phyloP scores from a whole-genome alignment of 106 monocot genomes.

The Acorus gramineus region DNA sequence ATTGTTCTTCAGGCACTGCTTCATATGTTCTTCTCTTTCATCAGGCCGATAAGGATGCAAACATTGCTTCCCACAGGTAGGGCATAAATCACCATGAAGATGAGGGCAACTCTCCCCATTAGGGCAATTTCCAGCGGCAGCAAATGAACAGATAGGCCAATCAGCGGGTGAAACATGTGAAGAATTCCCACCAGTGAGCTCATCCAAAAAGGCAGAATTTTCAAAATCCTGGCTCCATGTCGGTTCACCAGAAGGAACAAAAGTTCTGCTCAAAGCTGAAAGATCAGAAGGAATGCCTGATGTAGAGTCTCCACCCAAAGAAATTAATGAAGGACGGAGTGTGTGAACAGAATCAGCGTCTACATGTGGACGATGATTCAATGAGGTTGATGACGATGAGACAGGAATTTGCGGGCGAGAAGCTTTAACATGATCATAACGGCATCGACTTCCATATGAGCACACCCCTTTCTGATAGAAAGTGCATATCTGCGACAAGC shows the following conservation, averaged over 20 bases:
- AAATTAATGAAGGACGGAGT: constrained; percentile 6
- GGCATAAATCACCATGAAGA: constrained; percentile 79
- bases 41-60: constrained; percentile 78
- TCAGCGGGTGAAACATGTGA: constrained; percentile 29
- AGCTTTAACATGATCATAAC: constrained; percentile 89
- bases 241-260: constrained; percentile 15
- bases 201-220: constrained; percentile 3
- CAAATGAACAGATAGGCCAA: constrained; percentile 85
- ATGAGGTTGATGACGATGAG: constrained; percentile 23
- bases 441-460: constrained; percentile 81
- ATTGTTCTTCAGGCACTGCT: constrained; percentile 55
- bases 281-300: constrained; percentile 6
- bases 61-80: constrained; percentile 77
- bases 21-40: constrained; percentile 86
- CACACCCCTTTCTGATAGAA: constrained; percentile 97
- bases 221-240: constrained; percentile 27
- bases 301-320: constrained; percentile 13
- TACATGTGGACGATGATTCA: constrained; percentile 10
- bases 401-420: constrained; percentile 25
- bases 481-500: constrained; percentile 58
- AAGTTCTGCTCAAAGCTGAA: constrained; percentile 19
- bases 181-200: constrained; percentile 4
- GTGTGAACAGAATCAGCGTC: constrained; percentile 17
- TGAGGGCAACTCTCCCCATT: constrained; percentile 65
- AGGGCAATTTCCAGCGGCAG: constrained; percentile 88